Percentiles rank a stretch among this genome's conserved stretches.
Conservation (phyloP, 495 filamentous ascomycete genomes). For the Penicillium verhagenii region DNA sequence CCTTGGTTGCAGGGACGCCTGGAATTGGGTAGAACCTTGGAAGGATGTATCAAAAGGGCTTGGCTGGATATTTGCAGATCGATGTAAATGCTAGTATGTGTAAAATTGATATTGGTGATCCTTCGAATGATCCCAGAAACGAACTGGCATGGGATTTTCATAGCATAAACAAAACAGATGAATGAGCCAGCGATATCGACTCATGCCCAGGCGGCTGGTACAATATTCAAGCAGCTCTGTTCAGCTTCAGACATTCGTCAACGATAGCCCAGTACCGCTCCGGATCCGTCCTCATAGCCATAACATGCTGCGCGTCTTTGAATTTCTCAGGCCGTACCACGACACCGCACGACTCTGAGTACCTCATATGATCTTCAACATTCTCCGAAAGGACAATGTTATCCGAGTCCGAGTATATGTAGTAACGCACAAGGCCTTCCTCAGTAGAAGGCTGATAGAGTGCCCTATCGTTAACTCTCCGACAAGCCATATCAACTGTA, state of each 20-base stretch:
- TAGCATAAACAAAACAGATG: no score
- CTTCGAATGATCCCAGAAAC: no score
- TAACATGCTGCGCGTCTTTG: slow-evolving; percentile 41
- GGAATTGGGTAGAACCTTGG: no score
- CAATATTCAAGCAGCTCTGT: background rate
- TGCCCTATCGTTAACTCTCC: slow-evolving; percentile 28
- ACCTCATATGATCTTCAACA: slow-evolving; percentile 43
- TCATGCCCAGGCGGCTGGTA: background rate
- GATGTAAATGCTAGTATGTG: no score
- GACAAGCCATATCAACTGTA: slow-evolving; percentile 26
- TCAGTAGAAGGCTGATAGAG: slow-evolving; percentile 25
- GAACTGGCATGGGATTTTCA: no score
- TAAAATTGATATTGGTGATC: no score
- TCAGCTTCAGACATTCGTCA: slow-evolving; percentile 7
- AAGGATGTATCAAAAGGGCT: no score
- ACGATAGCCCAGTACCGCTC: slow-evolving; percentile 46
- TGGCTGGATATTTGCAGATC: no score
- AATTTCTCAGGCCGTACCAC: slow-evolving; percentile 41
- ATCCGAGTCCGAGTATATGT: slow-evolving; percentile 48
- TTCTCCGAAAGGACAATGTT: slow-evolving; percentile 37
- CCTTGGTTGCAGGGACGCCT: no score
- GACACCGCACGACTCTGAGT: slow-evolving; percentile 36
- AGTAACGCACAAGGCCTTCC: slow-evolving; percentile 28
- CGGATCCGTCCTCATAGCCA: slow-evolving; percentile 42
- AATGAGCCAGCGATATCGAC: no score